These are phyloP conservation scores for Pythium oligandrum DNA, from an alignment of 352 stramenopile species.

Conservation along the genomic window DNA sequence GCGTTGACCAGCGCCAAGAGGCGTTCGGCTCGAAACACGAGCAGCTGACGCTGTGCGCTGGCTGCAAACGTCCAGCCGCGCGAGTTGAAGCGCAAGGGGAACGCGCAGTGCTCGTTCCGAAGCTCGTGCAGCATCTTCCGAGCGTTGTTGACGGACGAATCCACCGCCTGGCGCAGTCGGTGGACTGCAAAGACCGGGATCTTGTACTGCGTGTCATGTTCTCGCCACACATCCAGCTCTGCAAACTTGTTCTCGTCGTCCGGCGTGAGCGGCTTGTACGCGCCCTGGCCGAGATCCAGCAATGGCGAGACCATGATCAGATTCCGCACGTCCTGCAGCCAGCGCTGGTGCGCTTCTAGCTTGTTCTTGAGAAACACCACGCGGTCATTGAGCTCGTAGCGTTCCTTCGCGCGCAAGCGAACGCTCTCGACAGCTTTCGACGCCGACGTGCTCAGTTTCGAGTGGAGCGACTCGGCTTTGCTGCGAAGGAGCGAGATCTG, in stretches of 20 bases:
- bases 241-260: slow-evolving; percentile 10
- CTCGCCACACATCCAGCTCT: slow-evolving; percentile 24
- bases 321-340: slow-evolving; percentile 38
- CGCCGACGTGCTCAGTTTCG: slow-evolving; percentile 12
- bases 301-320: slow-evolving; percentile 51
- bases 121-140: slow-evolving; percentile 29
- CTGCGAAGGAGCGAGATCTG: slow-evolving; percentile 30
- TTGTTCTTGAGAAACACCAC: slow-evolving; percentile 35
- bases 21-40: slow-evolving; percentile 44
- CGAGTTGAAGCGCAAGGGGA: slow-evolving; percentile 32
- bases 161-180: slow-evolving; percentile 22
- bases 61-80: slow-evolving; percentile 46
- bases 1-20: slow-evolving; percentile 14
- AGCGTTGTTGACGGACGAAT: slow-evolving; percentile 25
- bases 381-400: slow-evolving; percentile 28
- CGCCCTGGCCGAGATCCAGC: slow-evolving; percentile 21
- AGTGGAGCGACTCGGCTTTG: slow-evolving; percentile 28
- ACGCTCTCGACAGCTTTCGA: slow-evolving; percentile 1
- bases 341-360: slow-evolving; percentile 41
- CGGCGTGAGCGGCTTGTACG: not conserved
- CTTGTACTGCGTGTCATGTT: slow-evolving; percentile 2
- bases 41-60: slow-evolving; percentile 25
- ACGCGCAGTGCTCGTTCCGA: slow-evolving; percentile 14
- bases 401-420: slow-evolving; percentile 11
- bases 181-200: slow-evolving; percentile 30